These are phyloP conservation scores for Lindgomyces ingoldianus DNA, from an alignment of 495 filamentous ascomycete genomes.

Conservation along the genomic window DNA sequence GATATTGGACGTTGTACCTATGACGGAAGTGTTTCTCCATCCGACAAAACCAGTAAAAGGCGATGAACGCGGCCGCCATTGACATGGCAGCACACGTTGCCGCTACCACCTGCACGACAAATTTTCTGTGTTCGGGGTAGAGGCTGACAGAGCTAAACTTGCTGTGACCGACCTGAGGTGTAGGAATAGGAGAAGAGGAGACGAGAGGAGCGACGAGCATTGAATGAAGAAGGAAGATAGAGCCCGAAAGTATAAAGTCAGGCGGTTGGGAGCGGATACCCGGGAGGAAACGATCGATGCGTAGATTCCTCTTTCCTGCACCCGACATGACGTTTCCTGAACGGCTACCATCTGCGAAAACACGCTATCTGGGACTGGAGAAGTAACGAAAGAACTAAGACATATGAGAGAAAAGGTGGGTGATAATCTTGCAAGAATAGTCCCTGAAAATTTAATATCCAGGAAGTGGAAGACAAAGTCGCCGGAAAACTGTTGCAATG, in stretches of 20 bases:
- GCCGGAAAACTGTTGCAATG: neutral
- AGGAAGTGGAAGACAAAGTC: neutral
- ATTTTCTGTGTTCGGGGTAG: conserved; percentile 24
- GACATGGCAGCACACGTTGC: conserved; percentile 53
- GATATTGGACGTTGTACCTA: conserved; percentile 54
- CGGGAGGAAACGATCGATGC: neutral
- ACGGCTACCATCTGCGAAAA: neutral
- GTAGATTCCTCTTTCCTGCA: neutral
- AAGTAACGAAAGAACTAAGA: neutral
- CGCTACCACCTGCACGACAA: conserved; percentile 37
- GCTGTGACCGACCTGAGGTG: conserved; percentile 1
- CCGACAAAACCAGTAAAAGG: conserved; percentile 71
- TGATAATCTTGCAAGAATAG: no score
- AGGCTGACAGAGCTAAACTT: conserved; percentile 17
- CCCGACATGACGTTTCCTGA: neutral
- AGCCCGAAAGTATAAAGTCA: neutral
- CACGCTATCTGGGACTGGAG: neutral
- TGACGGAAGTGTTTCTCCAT: conserved; percentile 76
- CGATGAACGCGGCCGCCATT: conserved; percentile 51
- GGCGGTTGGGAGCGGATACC: neutral
- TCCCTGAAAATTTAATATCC: no score
- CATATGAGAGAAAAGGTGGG: no score
- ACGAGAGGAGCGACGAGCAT: neutral
- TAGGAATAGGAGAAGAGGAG: neutral
- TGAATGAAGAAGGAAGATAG: neutral